Base-by-base conservation (phyloP, 306 rosid genomes). In the Castanopsis chinensis region DNA sequence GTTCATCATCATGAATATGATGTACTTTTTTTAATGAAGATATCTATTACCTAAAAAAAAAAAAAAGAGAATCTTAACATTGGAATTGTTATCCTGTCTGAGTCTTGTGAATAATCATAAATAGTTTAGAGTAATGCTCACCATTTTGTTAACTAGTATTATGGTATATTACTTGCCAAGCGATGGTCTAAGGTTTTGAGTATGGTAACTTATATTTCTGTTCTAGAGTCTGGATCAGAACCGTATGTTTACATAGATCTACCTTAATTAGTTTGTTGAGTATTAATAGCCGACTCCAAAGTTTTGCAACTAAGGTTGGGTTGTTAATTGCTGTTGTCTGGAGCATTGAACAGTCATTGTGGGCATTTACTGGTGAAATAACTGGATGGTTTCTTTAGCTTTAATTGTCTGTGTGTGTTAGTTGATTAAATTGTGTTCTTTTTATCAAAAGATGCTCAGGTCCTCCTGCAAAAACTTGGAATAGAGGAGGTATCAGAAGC, bases 351-450 rank as follows among this genome's bases (percentile, higher is more conserved):
- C 20, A 32, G 71, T 14, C 32, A 27, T 43, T 69, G 21, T 21
- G 5, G 33, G 59, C 68, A 68, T 75, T 57, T 65, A 71, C 35
- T 32, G 15, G 71, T 57, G 27, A 45, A 25, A 68, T 53, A 15
- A 33, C 17, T 58, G 17, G 25, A 65, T 65, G 59, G 73, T 71
- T 71, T 58, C 23, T 75, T 52, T 58, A 49, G 58, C 69, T 67
- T 71, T 77, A 60, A 17, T 70, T 61, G 59, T 72, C 9, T 79
- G 8, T 28, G 55, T 72, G 72, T 84, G 59, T 52, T 79, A n/a
- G 60, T 14, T 35, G 41, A 35, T 45, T 64, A 21, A 30, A 21
- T 25, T 41, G 45, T 41, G 45, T 41, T 41, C 45, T 20, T 59
- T 4, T 3, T 59, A 11, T 12, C 3, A 60, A 25, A 13, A 11